Evolutionary conservation across 2,329 filamentous ascomycete genomes (phyloP), one percentile per base, ranked within the genome.

Genomic region (Colletotrichum incanum): DNA sequence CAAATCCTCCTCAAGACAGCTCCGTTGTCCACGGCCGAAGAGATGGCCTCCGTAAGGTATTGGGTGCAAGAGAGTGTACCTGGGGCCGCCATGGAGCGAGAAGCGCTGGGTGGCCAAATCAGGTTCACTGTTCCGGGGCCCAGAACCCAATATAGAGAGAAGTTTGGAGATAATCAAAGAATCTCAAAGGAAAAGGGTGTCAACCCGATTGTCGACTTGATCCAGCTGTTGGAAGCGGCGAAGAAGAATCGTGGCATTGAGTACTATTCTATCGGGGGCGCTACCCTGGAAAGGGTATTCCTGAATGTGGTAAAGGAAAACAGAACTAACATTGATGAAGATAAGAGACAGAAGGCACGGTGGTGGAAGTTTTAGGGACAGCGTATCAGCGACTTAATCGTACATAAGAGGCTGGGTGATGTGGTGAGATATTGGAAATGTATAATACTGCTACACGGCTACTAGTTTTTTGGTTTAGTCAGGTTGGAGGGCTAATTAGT

Each of bases 201-300:
- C 12, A 14, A 20, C 37, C n/a, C 55, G 16, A 31, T 55, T 55
- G 31, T 37, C 20, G 20, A 37, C 37, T 23, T 37, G 1, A 55
- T 55, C 16, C 20, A 16, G 14, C 7, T 23, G 6, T 56, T 39
- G 54, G 54, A 34, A 39, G 14, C 18, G 18, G 26, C 37, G 23
- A 63, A 55, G 49, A 16, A 23, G 26, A 5, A 11, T 20, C 23
- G 8, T 5, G 49, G 65, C n/a, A 63, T 56, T 12, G 7, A 68
- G 3, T 54, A 26, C 9, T 64, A 93, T 76, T 90, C 89, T 26
- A 89, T 93, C 63, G 89, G 86, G 5, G 89, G 90, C 49, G 91
- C 91, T 7, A 93, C 91, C 2, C 82, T 94, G 92, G 92, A 94
- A 80, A 89, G 92, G 72, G 91, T 93, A 0, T 94, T 94, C 80